A percentile compares a stretch with the other conserved stretches of the same genome.
Evolutionary conservation across 352 stramenopile genomes (phyloP).

Genomic region (Albugo laibachii): DNA sequence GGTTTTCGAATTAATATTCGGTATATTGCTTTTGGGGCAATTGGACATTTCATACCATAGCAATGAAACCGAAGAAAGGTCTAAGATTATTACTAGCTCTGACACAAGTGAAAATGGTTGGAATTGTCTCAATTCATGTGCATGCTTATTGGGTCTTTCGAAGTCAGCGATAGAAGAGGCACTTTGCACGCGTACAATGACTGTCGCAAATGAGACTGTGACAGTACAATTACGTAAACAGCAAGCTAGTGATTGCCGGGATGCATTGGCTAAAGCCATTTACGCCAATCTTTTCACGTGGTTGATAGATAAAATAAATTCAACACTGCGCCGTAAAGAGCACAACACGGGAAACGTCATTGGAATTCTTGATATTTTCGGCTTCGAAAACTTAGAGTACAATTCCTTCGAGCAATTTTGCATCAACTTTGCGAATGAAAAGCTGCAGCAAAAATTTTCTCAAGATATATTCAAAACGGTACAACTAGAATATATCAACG

Average conservation of each 20-base stretch:
- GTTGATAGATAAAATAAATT: conserved; percentile 82
- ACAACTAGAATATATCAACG: conserved; percentile 73
- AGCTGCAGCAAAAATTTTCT: conserved; percentile 85
- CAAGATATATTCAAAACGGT: conserved; percentile 81
- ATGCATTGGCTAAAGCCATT: conserved; percentile 89
- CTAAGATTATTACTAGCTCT: conserved; percentile 24
- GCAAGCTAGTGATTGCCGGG: conserved; percentile 79
- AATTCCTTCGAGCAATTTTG: conserved; percentile 90
- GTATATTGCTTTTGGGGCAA: conserved; percentile 93
- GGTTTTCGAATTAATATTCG: conserved; percentile 65
- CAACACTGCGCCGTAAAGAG: conserved; percentile 28
- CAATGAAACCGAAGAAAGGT: conserved; percentile 1
- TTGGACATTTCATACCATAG: conserved; percentile 46
- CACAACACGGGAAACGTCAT: conserved; percentile 19
- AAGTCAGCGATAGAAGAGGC: conserved; percentile 31
- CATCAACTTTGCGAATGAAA: conserved; percentile 87
- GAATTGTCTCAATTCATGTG: conserved; percentile 12
- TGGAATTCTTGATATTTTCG: conserved; percentile 88
- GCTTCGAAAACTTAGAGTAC: conserved; percentile 87
- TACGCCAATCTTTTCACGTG: conserved; percentile 95
- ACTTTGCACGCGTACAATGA: conserved; percentile 44
- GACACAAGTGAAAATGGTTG: not conserved
- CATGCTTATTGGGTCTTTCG: conserved; percentile 30
- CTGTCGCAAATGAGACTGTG: conserved; percentile 44
- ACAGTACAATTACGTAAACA: conserved; percentile 59